Evolutionary conservation across 495 filamentous ascomycete genomes (phyloP).

Genomic region (Aspergillus nanangensis): DNA sequence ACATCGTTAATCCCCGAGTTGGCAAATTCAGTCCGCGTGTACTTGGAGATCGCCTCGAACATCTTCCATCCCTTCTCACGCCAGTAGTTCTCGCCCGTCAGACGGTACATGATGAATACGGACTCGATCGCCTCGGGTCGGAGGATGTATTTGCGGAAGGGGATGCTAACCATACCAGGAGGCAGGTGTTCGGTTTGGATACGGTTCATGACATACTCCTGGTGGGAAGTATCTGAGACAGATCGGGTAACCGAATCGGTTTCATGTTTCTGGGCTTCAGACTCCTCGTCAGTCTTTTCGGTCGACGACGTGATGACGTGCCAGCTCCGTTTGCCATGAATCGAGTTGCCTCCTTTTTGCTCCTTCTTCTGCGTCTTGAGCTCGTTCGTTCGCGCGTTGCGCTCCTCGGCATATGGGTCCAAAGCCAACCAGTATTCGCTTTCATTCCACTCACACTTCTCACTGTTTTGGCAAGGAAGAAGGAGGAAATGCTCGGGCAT

Average conservation of each 20-base stretch:
- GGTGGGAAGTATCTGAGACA: constrained; percentile 35
- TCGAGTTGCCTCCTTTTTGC: not conserved
- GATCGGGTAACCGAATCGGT: constrained; percentile 27
- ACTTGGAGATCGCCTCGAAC: constrained; percentile 68
- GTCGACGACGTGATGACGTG: not conserved
- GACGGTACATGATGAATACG: constrained; percentile 92
- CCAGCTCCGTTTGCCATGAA: constrained; percentile 1
- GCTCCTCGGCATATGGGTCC: constrained; percentile 44
- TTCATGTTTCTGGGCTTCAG: too few relatives aligned
- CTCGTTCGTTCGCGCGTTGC: constrained; percentile 22
- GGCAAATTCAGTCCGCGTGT: constrained; percentile 62
- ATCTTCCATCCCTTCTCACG: constrained; percentile 87
- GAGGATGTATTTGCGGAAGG: constrained; percentile 65
- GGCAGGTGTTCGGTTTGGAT: constrained; percentile 62
- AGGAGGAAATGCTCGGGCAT: constrained; percentile 78
- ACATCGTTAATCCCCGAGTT: constrained; percentile 76
- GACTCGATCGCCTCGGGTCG: constrained; percentile 94
- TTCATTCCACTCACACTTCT: constrained; percentile 74
- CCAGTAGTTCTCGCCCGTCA: constrained; percentile 77
- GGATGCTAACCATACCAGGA: constrained; percentile 59
- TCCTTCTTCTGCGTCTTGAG: constrained; percentile 24
- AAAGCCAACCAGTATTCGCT: constrained; percentile 55
- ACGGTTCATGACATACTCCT: constrained; percentile 56
- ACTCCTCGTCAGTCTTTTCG: constrained; percentile 14
- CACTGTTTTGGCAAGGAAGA: constrained; percentile 60